Evolutionary conservation across 2,329 filamentous ascomycete species (phyloP).

Genomic region (Fusarium sp.): DNA sequence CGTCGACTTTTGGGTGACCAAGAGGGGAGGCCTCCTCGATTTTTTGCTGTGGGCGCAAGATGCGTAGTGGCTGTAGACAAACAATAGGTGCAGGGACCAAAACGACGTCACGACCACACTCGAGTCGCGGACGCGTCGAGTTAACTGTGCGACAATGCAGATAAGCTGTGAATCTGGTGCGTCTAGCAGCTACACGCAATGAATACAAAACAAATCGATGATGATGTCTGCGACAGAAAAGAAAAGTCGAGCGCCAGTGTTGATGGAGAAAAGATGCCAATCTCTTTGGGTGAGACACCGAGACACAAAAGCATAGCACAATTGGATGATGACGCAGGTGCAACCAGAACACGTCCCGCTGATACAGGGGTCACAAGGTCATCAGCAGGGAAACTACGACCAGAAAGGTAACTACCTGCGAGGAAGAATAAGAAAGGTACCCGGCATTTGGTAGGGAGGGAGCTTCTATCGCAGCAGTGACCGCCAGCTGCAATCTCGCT

Average conservation of each 20-base stretch:
- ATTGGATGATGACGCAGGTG: conserved; percentile 39
- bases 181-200: background rate
- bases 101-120: conserved; percentile 17
- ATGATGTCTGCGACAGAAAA: conserved; percentile 13
- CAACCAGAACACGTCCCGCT: conserved; percentile 19
- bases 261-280: conserved; percentile 6
- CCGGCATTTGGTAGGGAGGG: background rate
- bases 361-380: conserved; percentile 22
- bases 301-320: conserved; percentile 25
- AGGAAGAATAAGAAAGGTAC: background rate
- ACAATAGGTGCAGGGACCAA: conserved; percentile 5
- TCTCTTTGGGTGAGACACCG: conserved; percentile 24
- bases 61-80: conserved; percentile 15
- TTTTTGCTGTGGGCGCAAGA: conserved; percentile 8
- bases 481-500: conserved; percentile 14
- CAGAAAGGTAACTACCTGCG: conserved; percentile 5
- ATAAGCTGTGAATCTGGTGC: background rate
- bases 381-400: conserved; percentile 12
- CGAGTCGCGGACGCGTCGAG: background rate
- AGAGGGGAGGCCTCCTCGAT: conserved; percentile 26
- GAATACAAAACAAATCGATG: background rate
- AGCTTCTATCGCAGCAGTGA: background rate
- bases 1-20: background rate
- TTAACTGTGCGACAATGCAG: background rate
- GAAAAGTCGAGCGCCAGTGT: conserved; percentile 5